phyloP scores from a whole-genome alignment of 352 stramenopile species.

The Elongisporangium undulatum region DNA sequence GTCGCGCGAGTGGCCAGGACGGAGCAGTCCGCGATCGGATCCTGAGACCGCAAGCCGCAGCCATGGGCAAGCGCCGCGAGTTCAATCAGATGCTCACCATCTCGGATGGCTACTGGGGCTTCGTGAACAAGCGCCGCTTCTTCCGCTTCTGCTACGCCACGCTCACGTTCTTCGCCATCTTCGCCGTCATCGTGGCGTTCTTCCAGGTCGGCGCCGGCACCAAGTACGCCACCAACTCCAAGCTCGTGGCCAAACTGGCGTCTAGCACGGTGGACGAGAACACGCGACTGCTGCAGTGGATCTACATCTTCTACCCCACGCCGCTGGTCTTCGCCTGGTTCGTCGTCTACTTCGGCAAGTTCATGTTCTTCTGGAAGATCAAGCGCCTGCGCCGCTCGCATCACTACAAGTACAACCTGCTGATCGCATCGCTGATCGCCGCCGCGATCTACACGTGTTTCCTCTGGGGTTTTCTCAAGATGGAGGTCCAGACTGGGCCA shows the following conservation, averaged over 20 bases:
- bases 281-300: constrained; percentile 59
- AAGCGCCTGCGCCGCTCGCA: constrained; percentile 68
- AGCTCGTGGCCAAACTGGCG: constrained; percentile 36
- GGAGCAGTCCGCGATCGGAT: background rate
- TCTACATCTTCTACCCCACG: constrained; percentile 73
- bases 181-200: constrained; percentile 71
- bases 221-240: constrained; percentile 35
- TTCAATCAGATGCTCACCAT: constrained; percentile 67
- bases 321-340: constrained; percentile 65
- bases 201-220: constrained; percentile 65
- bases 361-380: constrained; percentile 72
- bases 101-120: constrained; percentile 75
- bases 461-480: constrained; percentile 50
- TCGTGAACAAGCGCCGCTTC: constrained; percentile 71
- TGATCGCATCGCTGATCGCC: constrained; percentile 51
- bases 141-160: constrained; percentile 67
- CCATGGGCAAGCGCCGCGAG: constrained; percentile 59
- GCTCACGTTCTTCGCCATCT: constrained; percentile 72
- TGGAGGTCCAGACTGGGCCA: constrained; percentile 52
- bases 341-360: constrained; percentile 80
- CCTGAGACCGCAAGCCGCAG: background rate
- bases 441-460: constrained; percentile 50
- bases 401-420: constrained; percentile 84
- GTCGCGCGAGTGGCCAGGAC: background rate
- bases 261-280: constrained; percentile 67